Percentiles rank a stretch among this genome's conserved stretches.
phyloP scores from a whole-genome alignment of 1,139 yeast species.

The Magnusiomyces paraingens region DNA sequence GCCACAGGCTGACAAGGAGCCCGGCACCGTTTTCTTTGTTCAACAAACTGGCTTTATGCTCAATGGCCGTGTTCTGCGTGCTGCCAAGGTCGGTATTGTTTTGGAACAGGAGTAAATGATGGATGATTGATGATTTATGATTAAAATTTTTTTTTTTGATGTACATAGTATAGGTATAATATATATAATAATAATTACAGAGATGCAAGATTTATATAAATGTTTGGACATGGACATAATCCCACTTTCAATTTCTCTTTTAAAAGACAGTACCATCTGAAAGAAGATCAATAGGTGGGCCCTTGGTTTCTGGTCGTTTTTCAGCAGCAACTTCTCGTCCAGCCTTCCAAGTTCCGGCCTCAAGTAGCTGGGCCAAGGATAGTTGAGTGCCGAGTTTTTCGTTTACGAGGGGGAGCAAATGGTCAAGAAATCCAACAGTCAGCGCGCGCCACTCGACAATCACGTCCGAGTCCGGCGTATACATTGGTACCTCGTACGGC shows the following conservation, averaged over 20 bases:
- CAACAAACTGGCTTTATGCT: conserved; percentile 87
- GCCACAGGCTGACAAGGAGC: conserved; percentile 82
- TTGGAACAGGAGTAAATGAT: neutral
- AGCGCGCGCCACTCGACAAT: conserved; percentile 61
- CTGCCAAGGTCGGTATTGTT: conserved; percentile 95
- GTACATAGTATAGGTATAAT: too few species aligned
- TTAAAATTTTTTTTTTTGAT: too few species aligned
- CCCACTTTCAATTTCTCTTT: too few species aligned
- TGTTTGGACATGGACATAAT: too few species aligned
- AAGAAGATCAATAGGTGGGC: conserved; percentile 52
- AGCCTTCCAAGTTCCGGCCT: conserved; percentile 61
- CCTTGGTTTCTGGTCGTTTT: conserved; percentile 42
- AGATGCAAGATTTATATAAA: too few species aligned
- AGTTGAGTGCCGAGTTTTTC: conserved; percentile 33
- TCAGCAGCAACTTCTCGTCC: conserved; percentile 50
- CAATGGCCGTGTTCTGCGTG: conserved; percentile 84
- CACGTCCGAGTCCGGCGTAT: conserved; percentile 46
- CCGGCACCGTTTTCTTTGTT: conserved; percentile 89
- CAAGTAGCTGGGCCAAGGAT: conserved; percentile 49
- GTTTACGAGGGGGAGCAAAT: conserved; percentile 44
- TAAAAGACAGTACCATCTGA: conserved; percentile 58
- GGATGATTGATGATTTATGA: too few species aligned
- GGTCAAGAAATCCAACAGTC: conserved; percentile 49
- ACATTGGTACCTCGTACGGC: conserved; percentile 40
- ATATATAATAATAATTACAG: too few species aligned